These are phyloP conservation scores for Tetrastigma voinierianum DNA, from an alignment of 164 flowering plant genomes.

Conservation along the genomic window DNA sequence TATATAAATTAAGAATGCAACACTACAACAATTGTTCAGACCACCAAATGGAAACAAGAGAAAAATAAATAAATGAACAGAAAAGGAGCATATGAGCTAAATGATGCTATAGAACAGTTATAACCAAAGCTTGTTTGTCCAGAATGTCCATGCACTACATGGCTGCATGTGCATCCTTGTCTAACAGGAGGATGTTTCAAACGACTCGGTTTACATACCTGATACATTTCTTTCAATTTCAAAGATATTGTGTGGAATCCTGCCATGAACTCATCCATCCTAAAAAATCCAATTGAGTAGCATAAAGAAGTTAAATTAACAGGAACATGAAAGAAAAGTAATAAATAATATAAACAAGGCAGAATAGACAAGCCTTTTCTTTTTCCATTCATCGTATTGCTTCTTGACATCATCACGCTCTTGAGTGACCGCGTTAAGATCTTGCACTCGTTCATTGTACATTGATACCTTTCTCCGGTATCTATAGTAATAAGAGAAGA, in stretches of 20 bases:
- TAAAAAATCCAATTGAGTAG: constrained; percentile 23
- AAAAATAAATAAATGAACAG: too few species aligned
- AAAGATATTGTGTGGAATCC: constrained; percentile 92
- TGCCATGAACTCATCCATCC: constrained; percentile 98
- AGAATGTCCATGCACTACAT: too few species aligned
- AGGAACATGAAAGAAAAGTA: background rate
- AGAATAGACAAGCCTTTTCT: constrained; percentile 57
- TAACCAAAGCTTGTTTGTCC: too few species aligned
- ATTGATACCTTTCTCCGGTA: constrained; percentile 67
- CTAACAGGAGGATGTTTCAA: too few species aligned
- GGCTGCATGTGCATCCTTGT: too few species aligned
- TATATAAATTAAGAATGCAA: too few species aligned
- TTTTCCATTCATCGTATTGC: constrained; percentile 90
- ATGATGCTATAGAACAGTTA: too few species aligned
- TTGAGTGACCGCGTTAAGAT: constrained; percentile 75
- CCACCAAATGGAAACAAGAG: too few species aligned
- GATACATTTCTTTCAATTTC: constrained; percentile 98
- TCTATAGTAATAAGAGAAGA: constrained; percentile 28
- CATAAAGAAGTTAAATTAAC: background rate
- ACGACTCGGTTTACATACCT: constrained; percentile 44
- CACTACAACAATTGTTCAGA: too few species aligned
- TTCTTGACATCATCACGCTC: constrained; percentile 88
- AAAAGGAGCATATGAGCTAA: too few species aligned
- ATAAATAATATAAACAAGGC: background rate
- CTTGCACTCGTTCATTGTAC: constrained; percentile 83